These are phyloP conservation scores for Rhipidocladum racemiflorum DNA, from an alignment of 176 grass and related monocot genomes.

Conservation along the genomic window DNA sequence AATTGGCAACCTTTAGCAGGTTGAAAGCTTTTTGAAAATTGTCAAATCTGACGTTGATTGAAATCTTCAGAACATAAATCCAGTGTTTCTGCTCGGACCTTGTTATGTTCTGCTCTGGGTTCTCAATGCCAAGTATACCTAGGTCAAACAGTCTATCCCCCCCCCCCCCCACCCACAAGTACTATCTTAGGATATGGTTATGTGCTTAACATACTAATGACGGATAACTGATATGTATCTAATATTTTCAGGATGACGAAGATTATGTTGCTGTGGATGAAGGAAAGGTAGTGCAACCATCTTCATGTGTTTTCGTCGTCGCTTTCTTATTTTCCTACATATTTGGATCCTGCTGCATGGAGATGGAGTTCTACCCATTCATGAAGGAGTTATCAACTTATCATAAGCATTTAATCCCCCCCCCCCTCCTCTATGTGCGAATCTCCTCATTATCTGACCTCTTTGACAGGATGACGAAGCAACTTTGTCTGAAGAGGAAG, in stretches of 20 bases:
- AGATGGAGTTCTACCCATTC: not conserved
- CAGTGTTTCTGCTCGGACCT: not conserved
- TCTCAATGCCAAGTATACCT: not conserved
- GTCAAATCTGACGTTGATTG: not conserved
- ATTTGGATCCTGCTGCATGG: constrained; percentile 9
- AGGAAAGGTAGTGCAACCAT: constrained; percentile 57
- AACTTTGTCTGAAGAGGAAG: constrained; percentile 94
- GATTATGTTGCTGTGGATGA: constrained; percentile 63
- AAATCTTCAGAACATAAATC: not conserved
- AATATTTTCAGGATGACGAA: constrained; percentile 67
- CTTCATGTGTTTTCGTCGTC: constrained; percentile 3
- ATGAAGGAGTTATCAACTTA: not conserved
- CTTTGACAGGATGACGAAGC: constrained; percentile 86
- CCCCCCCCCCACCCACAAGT: not conserved
- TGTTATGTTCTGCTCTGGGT: constrained; percentile 11
- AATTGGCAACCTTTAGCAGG: not conserved
- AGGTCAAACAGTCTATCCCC: not conserved
- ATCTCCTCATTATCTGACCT: constrained; percentile 9
- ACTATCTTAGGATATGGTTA: not conserved
- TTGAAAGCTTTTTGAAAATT: not conserved
- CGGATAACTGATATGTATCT: not conserved
- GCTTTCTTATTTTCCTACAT: constrained; percentile 5
- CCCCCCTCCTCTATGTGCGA: no score
- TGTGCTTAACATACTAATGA: constrained; percentile 13
- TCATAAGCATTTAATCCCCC: not conserved